Conservation (phyloP, 768 basidiomycete species). For the Tubosaeta sp. region DNA sequence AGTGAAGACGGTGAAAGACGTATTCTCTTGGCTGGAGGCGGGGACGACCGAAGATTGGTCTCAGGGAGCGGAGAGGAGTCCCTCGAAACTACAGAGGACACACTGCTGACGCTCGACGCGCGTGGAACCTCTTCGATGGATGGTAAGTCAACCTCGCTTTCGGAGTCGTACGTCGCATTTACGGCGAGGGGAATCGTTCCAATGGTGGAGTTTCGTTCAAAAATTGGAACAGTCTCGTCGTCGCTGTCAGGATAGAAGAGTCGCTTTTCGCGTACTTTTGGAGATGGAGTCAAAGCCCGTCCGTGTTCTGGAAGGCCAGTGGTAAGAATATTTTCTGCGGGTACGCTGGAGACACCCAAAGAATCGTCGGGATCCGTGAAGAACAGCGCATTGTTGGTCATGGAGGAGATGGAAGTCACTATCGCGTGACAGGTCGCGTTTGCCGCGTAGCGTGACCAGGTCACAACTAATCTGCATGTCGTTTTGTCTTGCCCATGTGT, state of each 20-base stretch:
- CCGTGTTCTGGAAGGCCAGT: not conserved
- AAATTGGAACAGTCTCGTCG: conserved; percentile 34
- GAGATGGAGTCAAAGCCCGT: conserved; percentile 5
- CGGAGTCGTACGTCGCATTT: conserved; percentile 29
- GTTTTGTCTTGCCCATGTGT: not conserved
- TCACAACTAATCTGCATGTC: not conserved
- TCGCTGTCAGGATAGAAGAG: conserved; percentile 44
- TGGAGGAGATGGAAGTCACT: not conserved
- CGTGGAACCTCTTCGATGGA: conserved; percentile 31
- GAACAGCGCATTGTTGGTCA: conserved; percentile 37
- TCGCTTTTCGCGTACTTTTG: conserved; percentile 24
- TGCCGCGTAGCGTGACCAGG: too few relatives aligned
- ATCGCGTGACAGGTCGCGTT: too few relatives aligned
- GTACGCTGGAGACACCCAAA: conserved; percentile 31
- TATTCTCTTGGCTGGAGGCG: conserved; percentile 49
- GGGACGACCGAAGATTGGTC: conserved; percentile 7
- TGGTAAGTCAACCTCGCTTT: conserved; percentile 34
- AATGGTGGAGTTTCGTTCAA: conserved; percentile 4
- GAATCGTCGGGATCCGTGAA: conserved; percentile 55
- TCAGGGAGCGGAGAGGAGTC: conserved; percentile 26
- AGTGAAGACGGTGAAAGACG: conserved; percentile 36
- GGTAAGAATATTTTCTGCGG: not conserved
- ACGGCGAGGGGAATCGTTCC: conserved; percentile 28
- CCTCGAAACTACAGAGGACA: conserved; percentile 30
- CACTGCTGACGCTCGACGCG: conserved; percentile 39